Evolutionary conservation across 306 rosid genomes (phyloP).

Genomic region (Quercus dentata): DNA sequence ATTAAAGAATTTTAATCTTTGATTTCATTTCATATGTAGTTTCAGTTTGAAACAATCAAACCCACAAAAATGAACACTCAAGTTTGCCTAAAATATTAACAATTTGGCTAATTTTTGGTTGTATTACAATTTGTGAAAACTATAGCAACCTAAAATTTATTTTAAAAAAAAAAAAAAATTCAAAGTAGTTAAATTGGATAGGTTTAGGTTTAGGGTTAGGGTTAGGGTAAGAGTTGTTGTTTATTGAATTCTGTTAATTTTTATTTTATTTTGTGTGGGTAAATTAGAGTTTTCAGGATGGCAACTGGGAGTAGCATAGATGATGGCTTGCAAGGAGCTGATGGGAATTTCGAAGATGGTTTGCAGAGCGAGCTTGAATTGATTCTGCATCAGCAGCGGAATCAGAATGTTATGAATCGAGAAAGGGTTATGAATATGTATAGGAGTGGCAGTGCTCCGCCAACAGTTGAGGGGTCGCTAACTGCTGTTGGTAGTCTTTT

Average conservation of each 20-base stretch:
- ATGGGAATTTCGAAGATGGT: slow-evolving; percentile 58
- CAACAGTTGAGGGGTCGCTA: slow-evolving; percentile 87
- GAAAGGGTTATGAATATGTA: slow-evolving; percentile 73
- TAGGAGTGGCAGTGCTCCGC: slow-evolving; percentile 99
- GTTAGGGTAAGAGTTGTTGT: neutral
- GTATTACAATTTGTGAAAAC: slow-evolving; percentile 18
- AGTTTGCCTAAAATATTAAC: neutral
- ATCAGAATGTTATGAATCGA: slow-evolving; percentile 42
- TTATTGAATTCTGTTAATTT: neutral
- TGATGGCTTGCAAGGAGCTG: slow-evolving; percentile 31
- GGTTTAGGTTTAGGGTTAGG: neutral
- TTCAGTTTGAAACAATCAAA: neutral
- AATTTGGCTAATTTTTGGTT: neutral
- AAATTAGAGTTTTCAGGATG: slow-evolving; percentile 51
- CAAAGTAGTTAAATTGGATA: neutral
- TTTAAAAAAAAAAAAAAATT: no score
- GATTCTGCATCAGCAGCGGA: slow-evolving; percentile 65
- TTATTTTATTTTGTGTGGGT: slow-evolving; percentile 8
- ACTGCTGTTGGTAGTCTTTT: slow-evolving; percentile 72
- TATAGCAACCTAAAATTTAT: neutral
- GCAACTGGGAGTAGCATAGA: slow-evolving; percentile 55
- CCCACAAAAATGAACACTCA: neutral
- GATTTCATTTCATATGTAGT: neutral
- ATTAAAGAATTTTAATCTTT: neutral
- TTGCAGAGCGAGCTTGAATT: slow-evolving; percentile 72